A percentile compares a stretch with the other conserved stretches of the same genome.
Conservation (phyloP, 805 yeast species). For the Blastobotrys chiropterorum region DNA sequence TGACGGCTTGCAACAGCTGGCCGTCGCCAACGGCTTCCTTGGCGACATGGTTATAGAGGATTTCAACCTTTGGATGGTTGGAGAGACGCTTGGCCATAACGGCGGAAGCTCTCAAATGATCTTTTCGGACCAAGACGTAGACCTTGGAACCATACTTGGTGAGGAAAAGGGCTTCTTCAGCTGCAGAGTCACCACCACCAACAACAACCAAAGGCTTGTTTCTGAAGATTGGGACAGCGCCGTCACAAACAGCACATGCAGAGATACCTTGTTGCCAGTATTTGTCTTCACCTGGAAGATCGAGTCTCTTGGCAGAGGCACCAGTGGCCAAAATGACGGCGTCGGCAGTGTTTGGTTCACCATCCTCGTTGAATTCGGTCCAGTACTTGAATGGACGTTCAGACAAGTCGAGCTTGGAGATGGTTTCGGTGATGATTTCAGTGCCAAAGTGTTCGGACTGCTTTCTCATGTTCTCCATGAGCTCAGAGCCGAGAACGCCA, state of each 20-base stretch:
- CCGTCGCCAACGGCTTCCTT: conserved; percentile 93
- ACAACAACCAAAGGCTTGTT: conserved; percentile 95
- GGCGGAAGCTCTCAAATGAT: conserved; percentile 86
- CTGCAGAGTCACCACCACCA: conserved; percentile 99
- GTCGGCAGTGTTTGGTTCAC: conserved; percentile 85
- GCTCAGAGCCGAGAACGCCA: conserved; percentile 77
- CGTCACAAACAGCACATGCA: conserved; percentile 99
- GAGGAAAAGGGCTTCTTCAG: conserved; percentile 96
- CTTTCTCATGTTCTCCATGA: conserved; percentile 91
- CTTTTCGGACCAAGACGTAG: conserved; percentile 87
- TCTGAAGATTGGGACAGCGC: conserved; percentile 98
- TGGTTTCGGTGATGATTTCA: conserved; percentile 89
- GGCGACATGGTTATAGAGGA: conserved; percentile 79
- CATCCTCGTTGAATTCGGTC: conserved; percentile 93
- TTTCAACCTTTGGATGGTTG: conserved; percentile 81
- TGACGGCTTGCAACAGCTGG: conserved; percentile 60
- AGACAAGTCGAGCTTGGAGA: conserved; percentile 85
- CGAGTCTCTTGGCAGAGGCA: conserved; percentile 93
- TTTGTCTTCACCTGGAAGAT: conserved; percentile 91
- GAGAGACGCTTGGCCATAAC: conserved; percentile 94
- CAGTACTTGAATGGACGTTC: conserved; percentile 90
- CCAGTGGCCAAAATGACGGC: conserved; percentile 94
- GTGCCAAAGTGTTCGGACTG: conserved; percentile 90
- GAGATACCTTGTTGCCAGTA: conserved; percentile 99
- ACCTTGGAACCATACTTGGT: conserved; percentile 98